Conservation (phyloP, 192 early-diverging fungal genomes). For the Rhizoclosmatium globosum region DNA sequence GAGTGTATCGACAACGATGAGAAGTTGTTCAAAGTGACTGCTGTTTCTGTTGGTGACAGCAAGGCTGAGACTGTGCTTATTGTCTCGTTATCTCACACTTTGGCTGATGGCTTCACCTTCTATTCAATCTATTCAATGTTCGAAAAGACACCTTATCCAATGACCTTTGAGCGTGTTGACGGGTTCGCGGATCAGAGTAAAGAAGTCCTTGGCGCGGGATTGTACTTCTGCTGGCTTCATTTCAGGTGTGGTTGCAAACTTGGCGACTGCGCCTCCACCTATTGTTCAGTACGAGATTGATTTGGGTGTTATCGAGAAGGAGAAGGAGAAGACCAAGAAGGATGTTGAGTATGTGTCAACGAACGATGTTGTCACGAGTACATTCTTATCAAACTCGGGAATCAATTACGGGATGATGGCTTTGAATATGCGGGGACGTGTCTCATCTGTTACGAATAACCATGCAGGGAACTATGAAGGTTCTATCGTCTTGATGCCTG, state of each 20-base stretch:
- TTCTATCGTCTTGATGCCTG: neutral
- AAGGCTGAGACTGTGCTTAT: neutral
- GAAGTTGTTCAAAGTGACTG: neutral
- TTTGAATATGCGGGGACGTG: neutral
- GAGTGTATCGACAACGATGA: neutral
- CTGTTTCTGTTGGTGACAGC: neutral
- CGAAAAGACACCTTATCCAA: neutral
- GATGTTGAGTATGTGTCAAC: constrained; percentile 1
- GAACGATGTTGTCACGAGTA: neutral
- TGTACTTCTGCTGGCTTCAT: neutral
- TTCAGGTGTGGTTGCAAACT: neutral
- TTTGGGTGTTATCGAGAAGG: neutral
- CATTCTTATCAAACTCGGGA: neutral
- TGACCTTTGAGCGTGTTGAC: neutral
- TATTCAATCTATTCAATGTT: neutral
- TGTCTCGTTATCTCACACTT: neutral
- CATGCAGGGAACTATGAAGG: neutral
- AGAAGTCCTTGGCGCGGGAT: neutral
- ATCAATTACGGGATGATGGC: neutral
- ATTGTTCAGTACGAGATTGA: neutral
- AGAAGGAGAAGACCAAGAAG: neutral
- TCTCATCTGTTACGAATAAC: neutral
- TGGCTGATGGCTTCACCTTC: neutral
- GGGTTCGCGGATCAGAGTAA: neutral
- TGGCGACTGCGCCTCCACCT: neutral